Evolutionary conservation across 495 filamentous ascomycete species (phyloP).

Genomic region (Penicillium atrosanguineum): DNA sequence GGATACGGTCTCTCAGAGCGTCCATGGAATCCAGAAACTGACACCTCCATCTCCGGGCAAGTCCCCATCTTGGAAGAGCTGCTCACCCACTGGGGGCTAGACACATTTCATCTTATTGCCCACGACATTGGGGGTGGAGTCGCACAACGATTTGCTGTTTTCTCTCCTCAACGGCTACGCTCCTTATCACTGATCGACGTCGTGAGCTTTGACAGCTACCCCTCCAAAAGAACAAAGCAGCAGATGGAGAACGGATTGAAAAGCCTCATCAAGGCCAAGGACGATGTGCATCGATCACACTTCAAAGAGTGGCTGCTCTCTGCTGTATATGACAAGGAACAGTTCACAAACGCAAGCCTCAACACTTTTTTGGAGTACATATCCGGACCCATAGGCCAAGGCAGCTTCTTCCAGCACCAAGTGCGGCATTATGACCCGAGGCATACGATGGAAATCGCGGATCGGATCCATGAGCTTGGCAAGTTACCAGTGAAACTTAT

Average conservation of each 20-base stretch:
- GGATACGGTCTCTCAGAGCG: slow-evolving; percentile 15
- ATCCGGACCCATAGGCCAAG: slow-evolving; percentile 10
- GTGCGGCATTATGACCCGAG: slow-evolving; percentile 14
- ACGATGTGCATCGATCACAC: slow-evolving; percentile 4
- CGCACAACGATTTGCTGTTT: slow-evolving; percentile 9
- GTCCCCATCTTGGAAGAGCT: slow-evolving; percentile 10
- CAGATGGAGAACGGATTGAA: slow-evolving; percentile 12
- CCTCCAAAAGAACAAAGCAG: slow-evolving; percentile 11
- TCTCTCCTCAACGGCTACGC: slow-evolving; percentile 2
- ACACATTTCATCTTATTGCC: slow-evolving; percentile 5
- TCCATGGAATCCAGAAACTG: slow-evolving; percentile 5
- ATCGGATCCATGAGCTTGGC: slow-evolving; percentile 3
- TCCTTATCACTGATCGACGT: slow-evolving; percentile 11
- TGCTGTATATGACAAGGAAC: slow-evolving; percentile 6
- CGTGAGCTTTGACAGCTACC: slow-evolving; percentile 16
- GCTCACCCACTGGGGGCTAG: slow-evolving; percentile 5
- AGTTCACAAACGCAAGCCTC: slow-evolving; percentile 4
- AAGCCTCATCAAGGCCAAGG: not conserved
- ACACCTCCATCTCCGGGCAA: slow-evolving; percentile 12
- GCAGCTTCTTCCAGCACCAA: slow-evolving; percentile 12
- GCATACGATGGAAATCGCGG: slow-evolving; percentile 13
- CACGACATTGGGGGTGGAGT: slow-evolving; percentile 14
- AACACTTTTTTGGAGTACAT: slow-evolving; percentile 11
- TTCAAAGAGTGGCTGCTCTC: slow-evolving; percentile 11
- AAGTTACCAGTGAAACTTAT: slow-evolving; percentile 10